Conservation (phyloP, 75 land plant genomes). For the Picea sitchensis region DNA sequence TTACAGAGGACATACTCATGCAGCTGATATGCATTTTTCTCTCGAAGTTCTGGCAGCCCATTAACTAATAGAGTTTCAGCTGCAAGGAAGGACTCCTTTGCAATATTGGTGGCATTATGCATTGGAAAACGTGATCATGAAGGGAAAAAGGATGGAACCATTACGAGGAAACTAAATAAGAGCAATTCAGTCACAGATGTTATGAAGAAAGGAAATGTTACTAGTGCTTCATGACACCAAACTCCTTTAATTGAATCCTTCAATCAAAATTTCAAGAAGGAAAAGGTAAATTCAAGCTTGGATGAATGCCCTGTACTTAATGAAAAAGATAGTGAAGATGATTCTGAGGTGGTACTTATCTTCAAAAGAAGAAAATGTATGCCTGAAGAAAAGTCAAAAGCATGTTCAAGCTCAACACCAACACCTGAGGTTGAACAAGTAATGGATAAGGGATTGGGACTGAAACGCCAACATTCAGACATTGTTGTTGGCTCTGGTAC, state of each 20-base stretch:
- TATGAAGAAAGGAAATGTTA: no score
- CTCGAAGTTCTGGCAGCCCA: no score
- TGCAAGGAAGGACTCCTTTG: no score
- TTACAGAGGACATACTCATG: no score
- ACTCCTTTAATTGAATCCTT: background rate
- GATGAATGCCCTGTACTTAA: background rate
- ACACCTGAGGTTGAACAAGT: background rate
- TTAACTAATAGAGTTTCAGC: no score
- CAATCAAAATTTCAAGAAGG: background rate
- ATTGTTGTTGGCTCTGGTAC: constrained; percentile 1
- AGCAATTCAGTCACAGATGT: no score
- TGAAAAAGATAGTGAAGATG: background rate
- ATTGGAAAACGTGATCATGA: no score
- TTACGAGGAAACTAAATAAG: no score
- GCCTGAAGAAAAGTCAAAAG: background rate
- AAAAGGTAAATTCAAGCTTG: background rate
- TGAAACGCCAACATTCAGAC: background rate
- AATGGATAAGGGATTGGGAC: background rate
- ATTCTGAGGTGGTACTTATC: background rate
- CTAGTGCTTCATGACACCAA: no score
- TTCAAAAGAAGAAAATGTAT: background rate
- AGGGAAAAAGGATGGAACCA: no score
- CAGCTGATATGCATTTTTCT: no score
- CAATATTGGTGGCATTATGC: no score
- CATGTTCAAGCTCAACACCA: background rate